phyloP scores from a whole-genome alignment of 208 protist genomes.

The Kentomonas sorsogonicus region DNA sequence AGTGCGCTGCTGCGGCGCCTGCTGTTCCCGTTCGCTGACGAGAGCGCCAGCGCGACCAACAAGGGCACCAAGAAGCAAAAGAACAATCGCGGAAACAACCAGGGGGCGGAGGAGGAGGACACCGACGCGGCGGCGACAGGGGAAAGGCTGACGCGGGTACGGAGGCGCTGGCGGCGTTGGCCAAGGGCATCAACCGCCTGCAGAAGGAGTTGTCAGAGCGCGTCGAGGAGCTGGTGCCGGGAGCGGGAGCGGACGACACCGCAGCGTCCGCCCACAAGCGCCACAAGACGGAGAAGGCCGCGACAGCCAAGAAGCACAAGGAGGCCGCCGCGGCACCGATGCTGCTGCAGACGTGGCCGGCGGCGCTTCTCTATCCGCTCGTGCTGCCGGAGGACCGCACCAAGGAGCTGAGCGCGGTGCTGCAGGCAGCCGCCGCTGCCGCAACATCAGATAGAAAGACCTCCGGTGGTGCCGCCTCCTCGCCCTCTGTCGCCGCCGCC shows the following conservation, averaged over 20 bases:
- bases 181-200: too few species aligned
- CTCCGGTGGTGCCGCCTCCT: neutral
- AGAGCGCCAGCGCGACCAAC: neutral
- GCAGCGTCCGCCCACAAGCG: conserved; percentile 15
- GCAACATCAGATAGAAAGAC: too few species aligned
- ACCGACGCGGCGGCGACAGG: too few species aligned
- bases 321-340: too few species aligned
- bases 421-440: neutral
- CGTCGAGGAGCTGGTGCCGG: conserved; percentile 10
- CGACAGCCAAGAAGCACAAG: neutral
- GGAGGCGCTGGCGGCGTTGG: too few species aligned
- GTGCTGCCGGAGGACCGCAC: conserved; percentile 23
- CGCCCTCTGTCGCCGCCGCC: neutral
- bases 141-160: too few species aligned
- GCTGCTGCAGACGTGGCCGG: conserved; percentile 22
- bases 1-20: conserved; percentile 7
- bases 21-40: neutral
- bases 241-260: conserved; percentile 5
- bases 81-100: neutral
- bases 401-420: too few species aligned
- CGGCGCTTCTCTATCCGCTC: conserved; percentile 27
- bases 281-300: conserved; percentile 7
- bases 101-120: neutral
- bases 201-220: conserved; percentile 12
- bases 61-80: conserved; percentile 2